Evolutionary conservation across 1,284 basidiomycete species (phyloP), one percentile per base, ranked within the genome.

Genomic region (Leccinum angustisporum): DNA sequence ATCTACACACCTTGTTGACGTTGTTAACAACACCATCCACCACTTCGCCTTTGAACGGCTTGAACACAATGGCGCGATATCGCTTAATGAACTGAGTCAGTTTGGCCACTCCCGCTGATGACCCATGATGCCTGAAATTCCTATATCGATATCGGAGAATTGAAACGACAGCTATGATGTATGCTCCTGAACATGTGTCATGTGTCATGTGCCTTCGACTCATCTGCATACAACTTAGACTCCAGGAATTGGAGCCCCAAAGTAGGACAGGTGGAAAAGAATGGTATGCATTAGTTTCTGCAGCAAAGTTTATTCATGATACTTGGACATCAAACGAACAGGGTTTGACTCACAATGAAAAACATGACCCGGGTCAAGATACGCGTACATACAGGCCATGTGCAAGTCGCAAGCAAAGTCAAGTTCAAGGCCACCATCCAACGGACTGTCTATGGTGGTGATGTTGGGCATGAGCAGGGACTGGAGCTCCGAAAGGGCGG

Each of bases 11-110:
- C 84, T 98, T 98, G 77, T 92, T 97, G 46, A 99, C 97, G 67
- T 94, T 96, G 67, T 91, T 91, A 30, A 99, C 96, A 9, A 96
- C 90, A 1, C 94, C 97, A 76, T 98, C 97, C 40, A 99, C 93
- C 5, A 98, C 97, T 77, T 99, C 97, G 25, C 96, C 96, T 78
- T 98, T 98, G 85, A 98, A 99, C 38, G 95, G 96, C 77, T 96
- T 95, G 84, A 96, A 96, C 38, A 98, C 95, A 67, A 98, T 94
- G 11, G 95, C 95, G 25, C 92, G 88, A 77, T 95, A 97, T 55
- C 89, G 83, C 34, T 92, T 93, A 66, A 93, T 85, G 76, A 98
- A 97, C 77, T 25, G 25, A 25, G 25, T 97, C 92, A 3, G 95
- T 95, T 75, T 97, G 92, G 1, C 96, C 96, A 36, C 91, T 95